Evolutionary conservation across 2,329 filamentous ascomycete genomes (phyloP), one percentile per base, ranked within the genome.

Genomic region (Microcyclosporella mali): DNA sequence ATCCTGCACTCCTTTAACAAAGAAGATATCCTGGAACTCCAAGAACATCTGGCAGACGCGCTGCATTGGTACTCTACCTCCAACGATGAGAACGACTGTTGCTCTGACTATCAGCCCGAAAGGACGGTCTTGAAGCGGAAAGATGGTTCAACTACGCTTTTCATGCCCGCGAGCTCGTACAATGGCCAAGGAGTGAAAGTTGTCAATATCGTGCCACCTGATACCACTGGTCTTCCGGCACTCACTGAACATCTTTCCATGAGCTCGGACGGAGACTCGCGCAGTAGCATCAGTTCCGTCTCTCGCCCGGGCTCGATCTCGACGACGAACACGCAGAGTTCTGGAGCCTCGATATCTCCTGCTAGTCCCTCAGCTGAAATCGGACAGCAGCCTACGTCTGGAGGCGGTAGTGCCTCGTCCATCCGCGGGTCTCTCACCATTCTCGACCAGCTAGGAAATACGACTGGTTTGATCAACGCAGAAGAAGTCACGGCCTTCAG

Each of bases 401-500:
- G 3, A 16, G 31, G 25, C 37, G 18, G 28, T 31, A 18, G 21
- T 6, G 25, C 27, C 4, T 49, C 72, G n/a, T 72, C 71, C 2
- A 74, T 74, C 27, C 70, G 69, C 45, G 79, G 79, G 41, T 75
- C 73, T 15, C 61, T 83, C 12, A 81, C 78, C 0, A 67, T 84
- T 1, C 70, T 82, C 25, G 78, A 82, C 53, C 64, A 66, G 11
- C 57, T 66, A 21, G 79, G 81, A 9, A 66, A 70, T n/a, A 76
- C 79, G 0, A 72, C 76, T 12, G 82, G 77, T 1, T 63, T 84
- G 14, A 67, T 86, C 47, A 84, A 83, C 52, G 81, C 82, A 0
- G 77, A 78, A 45, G 81, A 84, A 52, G 66, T 85, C 14, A 85
- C 82, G 0, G 80, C 80, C 1, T 85, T 85, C 64, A 74, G 82